Base-by-base conservation (phyloP, 1,139 yeast genomes). In the Candida tropicalis region DNA sequence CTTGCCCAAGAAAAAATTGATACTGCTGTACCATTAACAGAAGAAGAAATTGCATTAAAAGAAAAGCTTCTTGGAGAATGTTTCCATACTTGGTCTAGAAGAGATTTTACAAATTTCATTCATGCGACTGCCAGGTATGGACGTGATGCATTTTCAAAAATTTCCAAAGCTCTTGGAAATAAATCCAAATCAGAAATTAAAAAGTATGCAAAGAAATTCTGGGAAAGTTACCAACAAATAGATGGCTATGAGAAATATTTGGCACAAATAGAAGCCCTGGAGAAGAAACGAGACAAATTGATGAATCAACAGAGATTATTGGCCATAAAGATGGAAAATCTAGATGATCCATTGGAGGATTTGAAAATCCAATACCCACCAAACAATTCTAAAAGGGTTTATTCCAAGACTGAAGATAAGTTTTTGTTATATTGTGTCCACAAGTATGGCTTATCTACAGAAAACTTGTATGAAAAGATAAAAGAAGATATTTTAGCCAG, bases 241-340 rank as follows among this genome's bases (percentile, higher is more conserved):
- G 95, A 87, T 23, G 97, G 97, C 0, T 78, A 84, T 61, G 97
- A 90, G 48, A 85, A 89, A 58, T 89, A 90, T 60, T 62, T 90
- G 41, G 64, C 83, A n/a, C 95, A 88, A 57, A 89, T 93, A 45
- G 96, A 90, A 57, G 74, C 85, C 31, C 96, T 97, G 49, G 97
- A 91, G 59, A 87, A 83, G 67, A 87, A 87, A 57, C 66, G 81
- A 15, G 83, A 81, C 36, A 86, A 79, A 57, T 65, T 85, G 33
- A 63, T 66, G 40, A 72, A 75, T 40, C 98, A 91, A 59, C 84
- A 84, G 55, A 79, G 75, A 48, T 66, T 89, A 12, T 70, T 93
- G 37, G 74, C 75, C 12, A 67, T 68, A 37, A 91, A 91, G 59
- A 75, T 93, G 52, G 80, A 75, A 41, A 74, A 74, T 44, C 75